Conservation (phyloP, 768 basidiomycete species). For the Xerocomellus chrysenteron region DNA sequence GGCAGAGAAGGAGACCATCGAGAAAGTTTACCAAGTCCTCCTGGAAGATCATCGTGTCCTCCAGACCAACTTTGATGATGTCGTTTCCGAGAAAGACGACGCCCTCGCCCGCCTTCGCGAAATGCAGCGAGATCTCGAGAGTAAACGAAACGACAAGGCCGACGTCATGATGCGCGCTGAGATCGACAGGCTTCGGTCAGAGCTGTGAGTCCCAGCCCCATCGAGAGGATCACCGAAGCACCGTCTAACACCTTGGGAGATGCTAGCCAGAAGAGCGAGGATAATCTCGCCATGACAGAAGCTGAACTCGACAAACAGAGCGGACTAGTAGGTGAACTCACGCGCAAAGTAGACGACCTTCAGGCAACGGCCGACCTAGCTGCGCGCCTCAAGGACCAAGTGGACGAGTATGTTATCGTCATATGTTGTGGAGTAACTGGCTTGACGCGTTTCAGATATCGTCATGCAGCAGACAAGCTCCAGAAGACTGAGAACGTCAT, state of each 20-base stretch:
- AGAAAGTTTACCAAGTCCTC: slow-evolving; percentile 75
- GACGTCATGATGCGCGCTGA: slow-evolving; percentile 78
- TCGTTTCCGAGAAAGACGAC: slow-evolving; percentile 76
- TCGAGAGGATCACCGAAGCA: not conserved
- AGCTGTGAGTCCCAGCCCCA: slow-evolving; percentile 64
- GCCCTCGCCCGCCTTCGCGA: slow-evolving; percentile 61
- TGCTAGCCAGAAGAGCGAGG: slow-evolving; percentile 89
- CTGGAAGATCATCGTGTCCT: slow-evolving; percentile 73
- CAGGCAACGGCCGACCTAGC: slow-evolving; percentile 77
- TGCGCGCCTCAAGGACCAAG: slow-evolving; percentile 80
- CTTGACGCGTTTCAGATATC: slow-evolving; percentile 53
- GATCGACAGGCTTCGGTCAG: slow-evolving; percentile 75
- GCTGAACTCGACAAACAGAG: slow-evolving; percentile 82
- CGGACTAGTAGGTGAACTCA: slow-evolving; percentile 64
- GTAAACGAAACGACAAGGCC: slow-evolving; percentile 62
- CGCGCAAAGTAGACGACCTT: slow-evolving; percentile 78
- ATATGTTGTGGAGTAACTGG: not conserved
- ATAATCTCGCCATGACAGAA: slow-evolving; percentile 81
- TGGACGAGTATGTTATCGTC: slow-evolving; percentile 71
- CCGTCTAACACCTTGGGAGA: slow-evolving; percentile 31
- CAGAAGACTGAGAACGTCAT: slow-evolving; percentile 96
- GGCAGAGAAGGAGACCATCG: slow-evolving; percentile 82
- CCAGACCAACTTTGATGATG: slow-evolving; percentile 77
- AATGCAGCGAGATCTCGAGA: slow-evolving; percentile 57
- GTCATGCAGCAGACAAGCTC: slow-evolving; percentile 87